A percentile compares a stretch with the other conserved stretches of the same genome.
These are phyloP conservation scores for Chlorophyllum brunneum DNA, from an alignment of 768 basidiomycete genomes.

Conservation along the genomic window DNA sequence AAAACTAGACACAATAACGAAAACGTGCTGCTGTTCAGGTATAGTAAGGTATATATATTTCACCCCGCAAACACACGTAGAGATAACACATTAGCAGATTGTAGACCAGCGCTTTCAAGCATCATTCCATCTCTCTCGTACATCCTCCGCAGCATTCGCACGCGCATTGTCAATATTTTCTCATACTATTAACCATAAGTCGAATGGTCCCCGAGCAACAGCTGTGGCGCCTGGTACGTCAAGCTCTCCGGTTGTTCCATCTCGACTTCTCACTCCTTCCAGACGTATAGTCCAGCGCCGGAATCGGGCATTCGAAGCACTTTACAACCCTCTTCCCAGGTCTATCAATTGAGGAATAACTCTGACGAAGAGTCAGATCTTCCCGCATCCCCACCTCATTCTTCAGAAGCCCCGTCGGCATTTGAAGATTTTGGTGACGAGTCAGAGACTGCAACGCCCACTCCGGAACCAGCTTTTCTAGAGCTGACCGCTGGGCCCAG, in stretches of 20 bases:
- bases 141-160: background rate
- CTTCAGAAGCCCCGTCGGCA: background rate
- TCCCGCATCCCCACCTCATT: background rate
- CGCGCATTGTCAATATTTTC: background rate
- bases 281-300: constrained; percentile 10
- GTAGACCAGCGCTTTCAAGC: too few species aligned
- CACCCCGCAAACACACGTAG: background rate
- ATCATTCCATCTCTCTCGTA: background rate
- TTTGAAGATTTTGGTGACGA: background rate
- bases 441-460: background rate
- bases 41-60: constrained; percentile 3
- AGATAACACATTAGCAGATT: background rate
- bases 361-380: background rate
- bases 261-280: background rate
- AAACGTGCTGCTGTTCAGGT: constrained; percentile 5
- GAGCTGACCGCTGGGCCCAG: background rate
- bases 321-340: background rate
- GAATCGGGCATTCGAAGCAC: constrained; percentile 10
- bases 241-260: background rate
- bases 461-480: background rate
- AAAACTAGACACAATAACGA: constrained; percentile 1
- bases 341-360: background rate
- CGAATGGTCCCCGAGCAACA: background rate
- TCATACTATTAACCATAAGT: background rate
- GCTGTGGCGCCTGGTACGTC: constrained; percentile 8